Evolutionary conservation across 768 basidiomycete genomes (phyloP).

Genomic region (Mycena vulgaris): DNA sequence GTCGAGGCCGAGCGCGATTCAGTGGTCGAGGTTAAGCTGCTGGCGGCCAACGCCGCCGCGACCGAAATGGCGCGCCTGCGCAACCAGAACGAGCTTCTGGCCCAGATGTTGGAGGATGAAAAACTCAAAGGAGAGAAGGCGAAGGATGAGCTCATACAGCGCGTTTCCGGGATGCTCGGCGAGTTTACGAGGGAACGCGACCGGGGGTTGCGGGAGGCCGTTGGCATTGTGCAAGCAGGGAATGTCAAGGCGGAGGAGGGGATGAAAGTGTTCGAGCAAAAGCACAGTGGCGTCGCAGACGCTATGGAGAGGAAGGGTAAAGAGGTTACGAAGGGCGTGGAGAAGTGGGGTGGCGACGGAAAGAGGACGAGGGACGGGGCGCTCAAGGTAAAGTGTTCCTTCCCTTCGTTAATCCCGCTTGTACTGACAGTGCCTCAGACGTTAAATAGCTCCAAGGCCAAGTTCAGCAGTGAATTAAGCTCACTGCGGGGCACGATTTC

Average conservation of each 20-base stretch:
- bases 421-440: conserved; percentile 52
- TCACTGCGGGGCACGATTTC: conserved; percentile 62
- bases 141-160: conserved; percentile 82
- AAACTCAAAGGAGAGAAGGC: conserved; percentile 75
- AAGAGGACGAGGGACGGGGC: conserved; percentile 72
- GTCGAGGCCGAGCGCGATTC: conserved; percentile 69
- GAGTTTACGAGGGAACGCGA: conserved; percentile 82
- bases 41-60: conserved; percentile 63
- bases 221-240: conserved; percentile 66
- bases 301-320: conserved; percentile 58
- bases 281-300: conserved; percentile 64
- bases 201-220: conserved; percentile 70
- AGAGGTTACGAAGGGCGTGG: conserved; percentile 57
- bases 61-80: conserved; percentile 74
- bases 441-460: conserved; percentile 54
- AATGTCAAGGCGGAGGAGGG: conserved; percentile 71
- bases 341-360: conserved; percentile 64
- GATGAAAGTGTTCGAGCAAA: conserved; percentile 62
- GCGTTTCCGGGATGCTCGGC: conserved; percentile 79
- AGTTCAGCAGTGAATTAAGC: conserved; percentile 59
- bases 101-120: conserved; percentile 75
- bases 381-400: conserved; percentile 62
- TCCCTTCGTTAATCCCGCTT: background rate
- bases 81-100: conserved; percentile 79
- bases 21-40: conserved; percentile 62